Conservation (phyloP, 1,139 yeast genomes). For the Dujonia santamariae region DNA sequence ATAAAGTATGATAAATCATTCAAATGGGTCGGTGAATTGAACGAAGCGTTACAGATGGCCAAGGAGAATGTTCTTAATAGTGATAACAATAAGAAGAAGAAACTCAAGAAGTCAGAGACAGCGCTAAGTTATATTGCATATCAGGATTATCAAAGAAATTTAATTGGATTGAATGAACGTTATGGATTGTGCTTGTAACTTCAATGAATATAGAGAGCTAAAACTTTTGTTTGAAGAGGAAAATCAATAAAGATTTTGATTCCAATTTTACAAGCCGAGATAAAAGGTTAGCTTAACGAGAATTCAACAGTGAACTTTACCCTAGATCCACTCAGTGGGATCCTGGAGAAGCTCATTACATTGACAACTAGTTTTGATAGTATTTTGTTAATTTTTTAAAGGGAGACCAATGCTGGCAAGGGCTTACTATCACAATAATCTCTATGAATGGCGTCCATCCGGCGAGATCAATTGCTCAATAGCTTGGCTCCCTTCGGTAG, state of each 20-base stretch:
- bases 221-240: background rate
- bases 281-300: too few species aligned
- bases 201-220: too few species aligned
- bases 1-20: constrained; percentile 30
- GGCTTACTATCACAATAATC: too few species aligned
- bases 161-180: constrained; percentile 36
- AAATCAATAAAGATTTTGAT: background rate
- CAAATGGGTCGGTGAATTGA: constrained; percentile 22
- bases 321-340: too few species aligned
- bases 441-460: too few species aligned
- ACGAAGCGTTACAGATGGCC: background rate
- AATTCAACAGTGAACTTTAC: too few species aligned
- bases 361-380: too few species aligned
- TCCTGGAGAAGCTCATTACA: too few species aligned
- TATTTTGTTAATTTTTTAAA: too few species aligned
- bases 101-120: constrained; percentile 12
- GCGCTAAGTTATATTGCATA: constrained; percentile 20
- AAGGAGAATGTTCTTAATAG: background rate
- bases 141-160: constrained; percentile 24
- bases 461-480: too few species aligned
- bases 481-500: too few species aligned
- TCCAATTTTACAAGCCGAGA: background rate
- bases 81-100: constrained; percentile 8
- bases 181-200: constrained; percentile 23
- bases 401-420: too few species aligned